Evolutionary conservation across 2,329 filamentous ascomycete genomes (phyloP).

Genomic region (Parafenestella ontariensis): DNA sequence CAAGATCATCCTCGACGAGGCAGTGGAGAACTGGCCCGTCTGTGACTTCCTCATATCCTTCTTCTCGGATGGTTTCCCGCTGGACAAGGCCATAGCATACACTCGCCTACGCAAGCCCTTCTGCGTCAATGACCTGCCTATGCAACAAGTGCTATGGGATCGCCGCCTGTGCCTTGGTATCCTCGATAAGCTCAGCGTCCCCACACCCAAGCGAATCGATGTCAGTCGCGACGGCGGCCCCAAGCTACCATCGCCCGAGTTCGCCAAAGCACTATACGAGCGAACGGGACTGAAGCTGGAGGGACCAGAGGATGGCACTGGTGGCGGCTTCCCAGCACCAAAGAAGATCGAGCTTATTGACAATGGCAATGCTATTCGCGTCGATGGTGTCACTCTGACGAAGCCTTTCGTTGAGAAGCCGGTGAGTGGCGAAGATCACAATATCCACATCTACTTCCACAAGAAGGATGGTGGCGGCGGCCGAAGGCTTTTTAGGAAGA

Average conservation of each 20-base stretch:
- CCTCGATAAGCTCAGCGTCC: conserved; percentile 86
- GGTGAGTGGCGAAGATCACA: conserved; percentile 97
- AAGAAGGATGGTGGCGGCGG: conserved; percentile 86
- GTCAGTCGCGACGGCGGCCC: conserved; percentile 94
- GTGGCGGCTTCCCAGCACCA: conserved; percentile 63
- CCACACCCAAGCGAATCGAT: conserved; percentile 86
- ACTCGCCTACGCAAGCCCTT: conserved; percentile 92
- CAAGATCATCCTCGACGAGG: conserved; percentile 97
- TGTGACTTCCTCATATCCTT: conserved; percentile 98
- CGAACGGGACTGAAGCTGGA: conserved; percentile 79
- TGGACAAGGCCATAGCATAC: conserved; percentile 97
- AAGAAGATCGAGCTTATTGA: conserved; percentile 84
- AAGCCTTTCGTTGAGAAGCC: conserved; percentile 99
- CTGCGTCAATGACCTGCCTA: conserved; percentile 95
- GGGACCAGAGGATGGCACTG: conserved; percentile 71
- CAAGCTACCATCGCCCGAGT: conserved; percentile 75
- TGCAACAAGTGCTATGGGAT: conserved; percentile 98
- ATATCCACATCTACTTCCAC: conserved; percentile 97
- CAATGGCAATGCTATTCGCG: conserved; percentile 83
- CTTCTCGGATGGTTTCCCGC: conserved; percentile 95
- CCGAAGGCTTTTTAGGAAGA: conserved; percentile 90
- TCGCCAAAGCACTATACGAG: conserved; percentile 80
- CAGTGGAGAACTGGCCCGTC: conserved; percentile 93
- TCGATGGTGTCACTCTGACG: conserved; percentile 80
- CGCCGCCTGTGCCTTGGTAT: conserved; percentile 87